Evolutionary conservation across 768 basidiomycete genomes (phyloP).

Genomic region (Psilocybe tampanensis): DNA sequence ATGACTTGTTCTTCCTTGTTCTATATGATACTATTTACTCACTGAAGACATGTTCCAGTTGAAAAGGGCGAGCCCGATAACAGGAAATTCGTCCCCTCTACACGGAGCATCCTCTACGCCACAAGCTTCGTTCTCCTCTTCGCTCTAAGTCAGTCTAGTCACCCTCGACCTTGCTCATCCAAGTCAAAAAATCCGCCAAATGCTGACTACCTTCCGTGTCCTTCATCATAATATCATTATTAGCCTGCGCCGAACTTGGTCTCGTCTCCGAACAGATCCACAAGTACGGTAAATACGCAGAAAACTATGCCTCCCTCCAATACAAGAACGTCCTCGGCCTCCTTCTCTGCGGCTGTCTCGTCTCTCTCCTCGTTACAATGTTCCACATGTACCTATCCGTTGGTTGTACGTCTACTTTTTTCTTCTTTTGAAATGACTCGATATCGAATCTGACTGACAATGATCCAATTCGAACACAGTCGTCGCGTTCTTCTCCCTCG

Average conservation of each 20-base stretch:
- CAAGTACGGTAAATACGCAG: constrained; percentile 26
- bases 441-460: too few relatives aligned
- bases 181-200: not conserved
- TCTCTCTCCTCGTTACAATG: constrained; percentile 26
- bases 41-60: not conserved
- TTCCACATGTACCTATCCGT: constrained; percentile 26
- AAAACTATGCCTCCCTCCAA: constrained; percentile 28
- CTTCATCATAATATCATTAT: too few relatives aligned
- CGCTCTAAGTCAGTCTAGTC: constrained; percentile 23
- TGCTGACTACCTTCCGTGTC: not conserved
- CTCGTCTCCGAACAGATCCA: constrained; percentile 34
- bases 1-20: not conserved
- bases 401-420: constrained; percentile 22
- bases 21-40: not conserved
- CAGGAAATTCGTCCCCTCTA: constrained; percentile 15
- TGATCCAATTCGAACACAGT: constrained; percentile 23
- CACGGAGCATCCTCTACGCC: constrained; percentile 21
- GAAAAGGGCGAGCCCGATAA: constrained; percentile 14
- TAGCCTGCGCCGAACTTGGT: constrained; percentile 30
- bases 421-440: too few relatives aligned
- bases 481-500: constrained; percentile 26
- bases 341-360: constrained; percentile 26
- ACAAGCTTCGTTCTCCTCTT: constrained; percentile 28
- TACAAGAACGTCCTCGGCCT: constrained; percentile 33
- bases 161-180: not conserved